A percentile compares a stretch with the other conserved stretches of the same genome.
These are phyloP conservation scores for Xerocomellus dryophilus DNA, from an alignment of 768 basidiomycete genomes.

Conservation along the genomic window DNA sequence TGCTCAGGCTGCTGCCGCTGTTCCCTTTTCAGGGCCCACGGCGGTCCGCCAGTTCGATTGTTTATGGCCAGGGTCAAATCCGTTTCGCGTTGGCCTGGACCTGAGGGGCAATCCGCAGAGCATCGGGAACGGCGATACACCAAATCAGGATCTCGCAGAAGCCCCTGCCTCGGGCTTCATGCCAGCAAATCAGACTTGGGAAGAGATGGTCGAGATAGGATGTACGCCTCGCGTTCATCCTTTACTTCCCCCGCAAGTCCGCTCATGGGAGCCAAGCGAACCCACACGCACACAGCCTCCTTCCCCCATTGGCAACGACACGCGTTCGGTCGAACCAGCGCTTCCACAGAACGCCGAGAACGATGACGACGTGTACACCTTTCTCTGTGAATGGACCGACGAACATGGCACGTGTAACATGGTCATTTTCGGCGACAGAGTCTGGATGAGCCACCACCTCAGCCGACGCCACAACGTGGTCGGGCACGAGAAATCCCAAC, in stretches of 20 bases:
- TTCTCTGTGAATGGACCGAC: conserved; percentile 24
- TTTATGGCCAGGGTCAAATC: neutral
- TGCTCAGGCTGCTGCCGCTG: neutral
- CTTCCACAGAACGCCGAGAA: neutral
- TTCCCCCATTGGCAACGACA: neutral
- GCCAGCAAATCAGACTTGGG: conserved; percentile 8
- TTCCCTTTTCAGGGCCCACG: neutral
- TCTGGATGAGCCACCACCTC: conserved; percentile 27
- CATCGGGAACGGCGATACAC: neutral
- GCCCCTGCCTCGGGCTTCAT: neutral
- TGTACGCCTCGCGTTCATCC: neutral
- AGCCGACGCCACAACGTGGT: conserved; percentile 15
- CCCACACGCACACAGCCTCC: neutral
- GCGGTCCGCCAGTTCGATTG: neutral
- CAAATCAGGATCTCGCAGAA: neutral
- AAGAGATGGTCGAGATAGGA: neutral
- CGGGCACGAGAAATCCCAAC: conserved; percentile 17
- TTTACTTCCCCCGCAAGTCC: neutral
- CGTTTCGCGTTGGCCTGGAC: neutral
- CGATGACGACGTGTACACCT: conserved; percentile 8
- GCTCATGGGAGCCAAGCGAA: neutral
- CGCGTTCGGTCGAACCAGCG: neutral
- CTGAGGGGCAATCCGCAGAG: neutral
- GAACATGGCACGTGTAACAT: conserved; percentile 21
- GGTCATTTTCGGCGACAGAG: conserved; percentile 13